Conservation (phyloP, 176 grass and related monocot genomes). For the Zoysia japonica region DNA sequence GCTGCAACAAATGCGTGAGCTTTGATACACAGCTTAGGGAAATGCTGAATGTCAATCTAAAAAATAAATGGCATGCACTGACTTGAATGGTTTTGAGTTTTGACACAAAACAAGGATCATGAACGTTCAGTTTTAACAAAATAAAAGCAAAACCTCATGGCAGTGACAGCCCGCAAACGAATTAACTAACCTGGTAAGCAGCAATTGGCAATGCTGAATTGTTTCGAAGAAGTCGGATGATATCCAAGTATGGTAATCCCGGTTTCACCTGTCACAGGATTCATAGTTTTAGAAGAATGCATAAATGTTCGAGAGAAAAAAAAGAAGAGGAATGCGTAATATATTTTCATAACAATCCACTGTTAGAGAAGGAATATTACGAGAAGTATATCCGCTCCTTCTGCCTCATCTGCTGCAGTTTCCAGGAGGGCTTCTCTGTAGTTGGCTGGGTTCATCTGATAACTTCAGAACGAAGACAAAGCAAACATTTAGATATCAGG, state of each 20-base stretch:
- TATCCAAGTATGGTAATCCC: constrained; percentile 85
- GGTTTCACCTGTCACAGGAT: constrained; percentile 78
- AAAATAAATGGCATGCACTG: not conserved
- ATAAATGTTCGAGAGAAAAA: not conserved
- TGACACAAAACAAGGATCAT: not conserved
- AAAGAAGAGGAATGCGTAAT: not conserved
- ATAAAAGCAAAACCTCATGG: no score
- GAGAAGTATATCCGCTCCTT: constrained; percentile 92
- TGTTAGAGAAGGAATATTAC: constrained; percentile 44
- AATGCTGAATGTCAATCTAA: not conserved
- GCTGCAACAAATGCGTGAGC: not conserved
- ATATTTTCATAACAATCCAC: constrained; percentile 7
- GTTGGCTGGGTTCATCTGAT: constrained; percentile 98
- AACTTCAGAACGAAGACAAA: constrained; percentile 51
- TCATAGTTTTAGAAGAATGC: not conserved
- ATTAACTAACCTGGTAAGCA: constrained; percentile 78
- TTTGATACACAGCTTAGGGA: constrained; percentile 7
- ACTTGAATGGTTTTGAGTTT: not conserved
- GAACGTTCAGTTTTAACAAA: not conserved
- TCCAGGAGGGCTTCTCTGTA: constrained; percentile 96
- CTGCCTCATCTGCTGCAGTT: constrained; percentile 78
- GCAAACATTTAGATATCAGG: constrained; percentile 36
- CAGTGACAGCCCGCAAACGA: no score
- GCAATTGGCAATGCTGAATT: constrained; percentile 95
- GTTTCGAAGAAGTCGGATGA: constrained; percentile 88